Percentiles rank a stretch among this genome's conserved stretches.
phyloP scores from a whole-genome alignment of 495 filamentous ascomycete species.

The Tuber indicum region DNA sequence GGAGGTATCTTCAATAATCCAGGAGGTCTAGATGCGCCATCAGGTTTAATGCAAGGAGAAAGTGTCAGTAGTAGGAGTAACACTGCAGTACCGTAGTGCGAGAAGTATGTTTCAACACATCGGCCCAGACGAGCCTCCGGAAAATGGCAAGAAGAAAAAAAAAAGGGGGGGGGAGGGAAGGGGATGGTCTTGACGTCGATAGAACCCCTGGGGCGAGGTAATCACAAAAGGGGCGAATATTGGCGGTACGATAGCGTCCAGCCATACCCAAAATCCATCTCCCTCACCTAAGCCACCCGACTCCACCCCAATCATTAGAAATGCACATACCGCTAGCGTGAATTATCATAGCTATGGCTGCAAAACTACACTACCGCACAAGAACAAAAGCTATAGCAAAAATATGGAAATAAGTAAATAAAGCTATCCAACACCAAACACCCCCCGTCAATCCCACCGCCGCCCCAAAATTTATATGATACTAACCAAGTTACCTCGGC shows the following conservation, averaged over 20 bases:
- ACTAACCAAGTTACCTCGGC: slow-evolving; percentile 2
- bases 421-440: slow-evolving; percentile 1
- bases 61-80: no score
- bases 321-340: background rate
- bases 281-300: background rate
- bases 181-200: no score
- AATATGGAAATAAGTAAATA: background rate
- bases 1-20: no score
- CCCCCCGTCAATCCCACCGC: background rate
- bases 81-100: no score
- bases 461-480: background rate
- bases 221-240: background rate
- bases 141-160: no score
- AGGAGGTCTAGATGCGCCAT: no score
- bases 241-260: background rate
- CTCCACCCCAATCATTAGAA: background rate
- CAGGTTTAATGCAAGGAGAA: no score
- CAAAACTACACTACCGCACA: background rate
- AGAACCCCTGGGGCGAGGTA: no score
- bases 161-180: no score
- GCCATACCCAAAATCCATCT: background rate
- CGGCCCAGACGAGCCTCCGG: no score
- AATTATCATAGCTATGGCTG: background rate
- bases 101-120: no score
- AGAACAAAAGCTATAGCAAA: background rate